phyloP scores from a whole-genome alignment of 257 asterid genomes.

The Mentha longifolia region DNA sequence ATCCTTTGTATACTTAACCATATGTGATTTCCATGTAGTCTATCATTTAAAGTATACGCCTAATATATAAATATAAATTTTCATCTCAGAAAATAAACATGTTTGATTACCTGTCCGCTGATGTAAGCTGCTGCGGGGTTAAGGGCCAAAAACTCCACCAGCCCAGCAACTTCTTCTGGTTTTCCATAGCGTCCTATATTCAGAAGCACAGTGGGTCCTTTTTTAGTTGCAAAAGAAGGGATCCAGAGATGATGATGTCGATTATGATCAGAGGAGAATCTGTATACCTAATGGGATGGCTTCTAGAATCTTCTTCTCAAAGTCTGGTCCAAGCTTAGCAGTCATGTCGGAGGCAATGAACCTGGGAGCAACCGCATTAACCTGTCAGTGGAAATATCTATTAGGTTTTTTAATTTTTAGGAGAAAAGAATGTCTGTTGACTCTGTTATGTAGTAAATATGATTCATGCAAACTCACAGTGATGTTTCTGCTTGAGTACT shows the following conservation, averaged over 20 bases:
- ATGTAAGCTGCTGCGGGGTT: slow-evolving; percentile 75
- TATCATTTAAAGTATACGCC: background rate
- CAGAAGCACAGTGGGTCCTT: slow-evolving; percentile 8
- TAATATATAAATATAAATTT: background rate
- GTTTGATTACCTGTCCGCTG: slow-evolving; percentile 75
- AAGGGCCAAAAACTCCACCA: slow-evolving; percentile 59
- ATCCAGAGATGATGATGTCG: slow-evolving; percentile 4
- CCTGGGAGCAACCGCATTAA: slow-evolving; percentile 68
- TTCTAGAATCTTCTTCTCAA: background rate
- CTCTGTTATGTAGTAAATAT: background rate
- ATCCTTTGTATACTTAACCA: too few relatives aligned
- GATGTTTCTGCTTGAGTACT: slow-evolving; percentile 84
- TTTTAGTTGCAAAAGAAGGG: background rate
- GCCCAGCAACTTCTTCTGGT: slow-evolving; percentile 64
- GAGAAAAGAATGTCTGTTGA: background rate
- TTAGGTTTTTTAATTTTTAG: background rate
- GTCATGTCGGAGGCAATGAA: slow-evolving; percentile 97
- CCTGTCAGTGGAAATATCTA: background rate
- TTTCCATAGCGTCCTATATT: slow-evolving; percentile 60
- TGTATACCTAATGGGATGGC: slow-evolving; percentile 76
- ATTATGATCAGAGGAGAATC: slow-evolving; percentile 1
- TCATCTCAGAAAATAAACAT: background rate
- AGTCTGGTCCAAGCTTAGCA: slow-evolving; percentile 57
- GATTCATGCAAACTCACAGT: slow-evolving; percentile 48
- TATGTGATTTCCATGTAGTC: too few relatives aligned